phyloP scores from a whole-genome alignment of 805 yeast genomes.

The Saitoella complicata region DNA sequence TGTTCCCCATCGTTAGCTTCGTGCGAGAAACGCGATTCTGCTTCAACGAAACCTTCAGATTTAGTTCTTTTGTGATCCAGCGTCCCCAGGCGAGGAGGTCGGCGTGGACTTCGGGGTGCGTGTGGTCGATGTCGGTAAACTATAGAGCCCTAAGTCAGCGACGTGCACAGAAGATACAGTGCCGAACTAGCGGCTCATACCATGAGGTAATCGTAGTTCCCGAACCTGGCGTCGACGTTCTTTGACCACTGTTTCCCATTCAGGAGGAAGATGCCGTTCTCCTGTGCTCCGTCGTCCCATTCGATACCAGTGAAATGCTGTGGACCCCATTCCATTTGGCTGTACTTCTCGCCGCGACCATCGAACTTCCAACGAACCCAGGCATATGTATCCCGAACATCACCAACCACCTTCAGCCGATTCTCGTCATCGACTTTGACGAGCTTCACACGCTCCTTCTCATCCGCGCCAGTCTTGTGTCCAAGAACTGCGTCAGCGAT shows the following conservation, averaged over 20 bases:
- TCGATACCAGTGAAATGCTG: conserved; percentile 13
- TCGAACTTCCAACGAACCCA: conserved; percentile 12
- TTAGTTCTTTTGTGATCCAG: conserved; percentile 8
- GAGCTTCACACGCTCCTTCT: conserved; percentile 7
- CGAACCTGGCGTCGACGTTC: conserved; percentile 12
- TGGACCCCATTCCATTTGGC: conserved; percentile 11
- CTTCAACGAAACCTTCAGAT: conserved; percentile 6
- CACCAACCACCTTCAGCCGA: conserved; percentile 8
- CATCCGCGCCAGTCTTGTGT: conserved; percentile 12
- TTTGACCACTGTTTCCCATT: conserved; percentile 10
- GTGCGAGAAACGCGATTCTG: too few species aligned
- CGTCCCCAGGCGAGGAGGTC: conserved; percentile 11
- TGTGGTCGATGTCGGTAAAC: conserved; percentile 13
- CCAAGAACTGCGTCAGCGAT: conserved; percentile 10
- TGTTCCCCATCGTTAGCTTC: too few species aligned
- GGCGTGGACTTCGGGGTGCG: conserved; percentile 10
- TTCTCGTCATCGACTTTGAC: conserved; percentile 10
- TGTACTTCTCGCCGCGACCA: conserved; percentile 12
- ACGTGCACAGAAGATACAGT: too few species aligned
- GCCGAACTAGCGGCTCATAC: too few species aligned
- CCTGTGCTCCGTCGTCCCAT: conserved; percentile 7
- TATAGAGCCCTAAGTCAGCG: too few species aligned
- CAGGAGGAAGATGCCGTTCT: conserved; percentile 11
- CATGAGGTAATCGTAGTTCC: conserved; percentile 13
- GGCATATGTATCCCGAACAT: conserved; percentile 10